Evolutionary conservation across 768 basidiomycete species (phyloP).

Genomic region (Leccinum sublutescens): DNA sequence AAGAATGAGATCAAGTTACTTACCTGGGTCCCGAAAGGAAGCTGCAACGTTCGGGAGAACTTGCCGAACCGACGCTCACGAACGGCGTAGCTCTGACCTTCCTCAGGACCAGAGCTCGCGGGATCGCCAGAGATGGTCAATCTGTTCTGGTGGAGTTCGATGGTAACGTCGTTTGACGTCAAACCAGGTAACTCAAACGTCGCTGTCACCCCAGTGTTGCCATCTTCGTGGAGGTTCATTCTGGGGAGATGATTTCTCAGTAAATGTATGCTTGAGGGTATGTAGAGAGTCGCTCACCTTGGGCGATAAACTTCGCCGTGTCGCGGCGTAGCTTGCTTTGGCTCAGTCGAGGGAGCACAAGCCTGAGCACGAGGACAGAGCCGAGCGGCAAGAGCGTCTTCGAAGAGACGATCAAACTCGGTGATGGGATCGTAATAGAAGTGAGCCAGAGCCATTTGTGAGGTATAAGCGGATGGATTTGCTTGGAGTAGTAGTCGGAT

Average conservation of each 20-base stretch:
- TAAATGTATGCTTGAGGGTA: too few relatives aligned
- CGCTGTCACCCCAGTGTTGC: constrained; percentile 44
- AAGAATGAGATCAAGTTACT: neutral
- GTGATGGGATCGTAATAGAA: constrained; percentile 7
- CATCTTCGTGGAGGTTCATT: constrained; percentile 47
- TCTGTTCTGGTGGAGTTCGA: constrained; percentile 46
- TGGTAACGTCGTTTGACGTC: constrained; percentile 45
- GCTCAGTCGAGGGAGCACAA: neutral
- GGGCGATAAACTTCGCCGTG: constrained; percentile 11
- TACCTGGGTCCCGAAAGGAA: neutral
- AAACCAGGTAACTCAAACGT: constrained; percentile 57
- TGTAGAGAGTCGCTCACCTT: constrained; percentile 11
- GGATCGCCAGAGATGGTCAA: constrained; percentile 49
- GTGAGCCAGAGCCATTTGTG: constrained; percentile 3
- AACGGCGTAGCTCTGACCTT: constrained; percentile 37
- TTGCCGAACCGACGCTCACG: neutral
- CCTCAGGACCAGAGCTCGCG: constrained; percentile 29
- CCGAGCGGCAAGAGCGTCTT: constrained; percentile 24
- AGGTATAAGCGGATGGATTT: neutral
- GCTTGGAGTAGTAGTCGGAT: neutral
- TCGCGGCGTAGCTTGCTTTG: neutral
- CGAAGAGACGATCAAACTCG: constrained; percentile 9
- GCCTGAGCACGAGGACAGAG: constrained; percentile 1
- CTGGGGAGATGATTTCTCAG: constrained; percentile 15
- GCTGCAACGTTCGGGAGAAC: neutral